phyloP scores from a whole-genome alignment of 805 yeast species.

The Clavispora fructus region DNA sequence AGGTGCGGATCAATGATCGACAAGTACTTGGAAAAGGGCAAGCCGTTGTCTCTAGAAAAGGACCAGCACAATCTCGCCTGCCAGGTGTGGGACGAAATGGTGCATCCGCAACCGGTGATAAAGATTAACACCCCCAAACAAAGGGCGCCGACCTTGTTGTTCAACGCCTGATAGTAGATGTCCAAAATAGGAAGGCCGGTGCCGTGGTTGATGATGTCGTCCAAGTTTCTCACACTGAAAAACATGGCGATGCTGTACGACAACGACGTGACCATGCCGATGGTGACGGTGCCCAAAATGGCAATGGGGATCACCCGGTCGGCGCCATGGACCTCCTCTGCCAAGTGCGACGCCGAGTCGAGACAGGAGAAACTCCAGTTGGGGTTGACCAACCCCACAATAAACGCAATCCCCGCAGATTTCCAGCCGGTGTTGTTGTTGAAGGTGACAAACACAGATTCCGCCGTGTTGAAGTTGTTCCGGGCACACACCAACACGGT shows the following conservation, averaged over 20 bases:
- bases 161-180: conserved; percentile 35
- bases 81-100: conserved; percentile 39
- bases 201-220: conserved; percentile 20
- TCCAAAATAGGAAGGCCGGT: conserved; percentile 39
- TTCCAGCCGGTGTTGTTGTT: conserved; percentile 22
- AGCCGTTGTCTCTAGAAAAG: conserved; percentile 39
- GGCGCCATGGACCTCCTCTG: conserved; percentile 36
- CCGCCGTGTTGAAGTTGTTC: conserved; percentile 28
- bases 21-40: conserved; percentile 37
- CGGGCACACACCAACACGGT: conserved; percentile 36
- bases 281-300: conserved; percentile 35
- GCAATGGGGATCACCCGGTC: conserved; percentile 36
- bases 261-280: conserved; percentile 36
- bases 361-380: conserved; percentile 32
- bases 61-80: conserved; percentile 42
- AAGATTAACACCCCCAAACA: conserved; percentile 31
- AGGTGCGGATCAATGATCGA: conserved; percentile 32
- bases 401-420: conserved; percentile 16
- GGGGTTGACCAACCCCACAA: conserved; percentile 19
- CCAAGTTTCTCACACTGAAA: conserved; percentile 31
- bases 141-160: conserved; percentile 30
- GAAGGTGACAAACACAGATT: conserved; percentile 22
- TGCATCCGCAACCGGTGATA: conserved; percentile 34
- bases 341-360: conserved; percentile 38
- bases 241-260: conserved; percentile 38